Evolutionary conservation across 768 basidiomycete genomes (phyloP).

Genomic region (Candolleomyces eurysporus): DNA sequence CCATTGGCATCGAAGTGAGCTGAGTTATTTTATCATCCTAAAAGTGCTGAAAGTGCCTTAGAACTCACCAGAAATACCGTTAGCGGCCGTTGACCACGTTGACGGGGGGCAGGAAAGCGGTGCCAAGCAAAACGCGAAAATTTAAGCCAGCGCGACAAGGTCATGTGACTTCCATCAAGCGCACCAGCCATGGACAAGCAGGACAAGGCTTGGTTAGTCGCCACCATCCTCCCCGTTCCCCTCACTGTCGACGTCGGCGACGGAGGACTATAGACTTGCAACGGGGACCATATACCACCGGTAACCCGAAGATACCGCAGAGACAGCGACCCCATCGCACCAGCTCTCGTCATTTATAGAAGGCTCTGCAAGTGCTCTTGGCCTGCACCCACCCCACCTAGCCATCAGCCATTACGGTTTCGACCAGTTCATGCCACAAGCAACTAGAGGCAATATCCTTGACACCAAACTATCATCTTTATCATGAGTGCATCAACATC

Average conservation of each 20-base stretch:
- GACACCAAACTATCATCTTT: neutral
- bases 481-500: constrained; percentile 8
- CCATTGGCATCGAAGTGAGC: constrained; percentile 4
- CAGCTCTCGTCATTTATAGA: neutral
- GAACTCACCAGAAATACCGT: neutral
- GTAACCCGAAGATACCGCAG: too few relatives aligned
- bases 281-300: too few relatives aligned
- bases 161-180: neutral
- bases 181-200: too few relatives aligned
- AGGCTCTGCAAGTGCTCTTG: neutral
- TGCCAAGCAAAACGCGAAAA: too few relatives aligned
- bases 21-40: constrained; percentile 1
- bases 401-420: neutral
- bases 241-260: neutral
- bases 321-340: too few relatives aligned
- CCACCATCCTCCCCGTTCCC: neutral
- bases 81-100: neutral
- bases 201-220: neutral
- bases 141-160: neutral
- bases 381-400: neutral
- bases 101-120: neutral
- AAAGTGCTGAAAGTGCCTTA: neutral
- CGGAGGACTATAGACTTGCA: neutral
- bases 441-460: neutral
- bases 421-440: neutral